Conservation (phyloP, 1,284 basidiomycete species). For the Pseudozyma sp. region DNA sequence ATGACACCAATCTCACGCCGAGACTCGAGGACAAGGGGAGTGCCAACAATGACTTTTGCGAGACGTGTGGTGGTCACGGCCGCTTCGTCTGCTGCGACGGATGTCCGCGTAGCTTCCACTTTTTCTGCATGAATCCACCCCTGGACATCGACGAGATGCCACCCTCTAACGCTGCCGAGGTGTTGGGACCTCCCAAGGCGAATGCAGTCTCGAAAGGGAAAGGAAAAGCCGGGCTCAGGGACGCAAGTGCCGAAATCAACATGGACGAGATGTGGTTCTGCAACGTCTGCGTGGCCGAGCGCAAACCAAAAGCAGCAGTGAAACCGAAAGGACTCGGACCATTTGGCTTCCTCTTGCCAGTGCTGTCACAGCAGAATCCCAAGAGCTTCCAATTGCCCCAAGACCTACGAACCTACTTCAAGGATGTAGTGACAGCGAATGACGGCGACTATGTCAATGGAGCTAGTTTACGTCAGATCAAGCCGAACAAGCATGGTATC, state of each 20-base stretch:
- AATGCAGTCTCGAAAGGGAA: conserved; percentile 28
- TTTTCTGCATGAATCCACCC: conserved; percentile 94
- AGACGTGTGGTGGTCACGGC: conserved; percentile 80
- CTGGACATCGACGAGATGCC: conserved; percentile 86
- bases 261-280: conserved; percentile 91
- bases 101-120: conserved; percentile 94
- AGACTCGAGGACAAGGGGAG: conserved; percentile 40
- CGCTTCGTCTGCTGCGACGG: conserved; percentile 90
- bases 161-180: conserved; percentile 49
- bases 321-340: conserved; percentile 59
- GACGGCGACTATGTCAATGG: conserved; percentile 74
- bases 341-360: conserved; percentile 75
- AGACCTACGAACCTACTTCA: conserved; percentile 86
- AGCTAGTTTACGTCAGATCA: conserved; percentile 71
- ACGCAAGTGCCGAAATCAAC: conserved; percentile 22
- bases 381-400: conserved; percentile 89
- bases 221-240: conserved; percentile 29
- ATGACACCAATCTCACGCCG: conserved; percentile 25
- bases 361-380: conserved; percentile 77
- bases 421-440: conserved; percentile 73
- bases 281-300: conserved; percentile 75
- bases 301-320: conserved; percentile 34
- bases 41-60: conserved; percentile 94
- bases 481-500: conserved; percentile 80
- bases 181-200: conserved; percentile 36